Percentiles rank a stretch among this genome's conserved stretches.
Evolutionary conservation across 2,329 filamentous ascomycete genomes (phyloP).

Genomic region (Alternaria longipes): DNA sequence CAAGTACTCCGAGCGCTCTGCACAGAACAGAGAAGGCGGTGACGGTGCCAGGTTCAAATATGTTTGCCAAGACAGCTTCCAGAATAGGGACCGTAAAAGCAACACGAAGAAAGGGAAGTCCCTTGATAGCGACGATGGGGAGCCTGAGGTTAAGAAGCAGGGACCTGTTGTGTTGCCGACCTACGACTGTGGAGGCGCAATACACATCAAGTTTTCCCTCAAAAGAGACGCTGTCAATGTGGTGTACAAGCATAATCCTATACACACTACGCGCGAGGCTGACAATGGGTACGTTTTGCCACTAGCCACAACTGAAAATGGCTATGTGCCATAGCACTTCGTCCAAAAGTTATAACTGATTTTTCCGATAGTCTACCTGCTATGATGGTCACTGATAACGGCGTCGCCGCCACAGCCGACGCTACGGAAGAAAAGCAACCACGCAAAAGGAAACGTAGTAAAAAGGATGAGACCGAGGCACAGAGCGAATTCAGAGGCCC

Average conservation of each 20-base stretch:
- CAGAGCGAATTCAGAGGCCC: conserved; percentile 21
- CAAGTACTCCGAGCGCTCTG: conserved; percentile 46
- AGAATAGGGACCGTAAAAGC: conserved; percentile 40
- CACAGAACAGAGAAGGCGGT: conserved; percentile 37
- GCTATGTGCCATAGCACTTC: neutral
- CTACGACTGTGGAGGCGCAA: conserved; percentile 47
- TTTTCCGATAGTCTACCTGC: conserved; percentile 13
- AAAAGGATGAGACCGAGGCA: conserved; percentile 25
- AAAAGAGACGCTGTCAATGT: conserved; percentile 47
- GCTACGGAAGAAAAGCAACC: conserved; percentile 18
- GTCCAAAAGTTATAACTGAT: neutral
- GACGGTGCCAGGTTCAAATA: conserved; percentile 47
- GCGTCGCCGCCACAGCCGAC: conserved; percentile 6
- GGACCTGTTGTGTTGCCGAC: conserved; percentile 24
- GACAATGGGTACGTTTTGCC: conserved; percentile 30
- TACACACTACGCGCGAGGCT: conserved; percentile 29
- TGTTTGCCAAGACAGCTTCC: conserved; percentile 46
- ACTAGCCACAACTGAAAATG: no score
- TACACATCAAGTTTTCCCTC: conserved; percentile 48
- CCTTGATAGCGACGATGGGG: conserved; percentile 19
- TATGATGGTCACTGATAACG: conserved; percentile 7
- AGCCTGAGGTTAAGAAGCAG: conserved; percentile 11
- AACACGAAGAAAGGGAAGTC: conserved; percentile 35
- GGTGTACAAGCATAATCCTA: conserved; percentile 49
- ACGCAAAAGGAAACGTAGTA: conserved; percentile 31